Base-by-base conservation (phyloP, 2,329 filamentous ascomycete species). In the Coleophoma crateriformis region DNA sequence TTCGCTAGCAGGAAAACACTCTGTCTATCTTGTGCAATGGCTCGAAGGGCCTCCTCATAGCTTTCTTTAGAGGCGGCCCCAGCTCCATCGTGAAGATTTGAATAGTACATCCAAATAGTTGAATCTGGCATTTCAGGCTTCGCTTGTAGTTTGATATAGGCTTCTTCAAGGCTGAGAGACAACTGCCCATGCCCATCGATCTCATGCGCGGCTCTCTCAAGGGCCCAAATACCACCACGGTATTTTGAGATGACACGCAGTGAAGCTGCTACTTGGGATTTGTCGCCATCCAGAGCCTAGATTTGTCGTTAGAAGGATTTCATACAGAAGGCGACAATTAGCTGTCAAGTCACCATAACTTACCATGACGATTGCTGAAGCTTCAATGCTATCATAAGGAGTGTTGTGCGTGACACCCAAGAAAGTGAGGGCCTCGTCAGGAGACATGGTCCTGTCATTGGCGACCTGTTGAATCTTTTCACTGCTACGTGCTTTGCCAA, bases 391-490 rank as follows among this genome's bases (percentile, higher is more conserved):
- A 39, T 65, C 64, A 22, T 64, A 62, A 22, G 56, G 49, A 33
- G 59, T 60, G 43, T 65, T 58, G 12, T 50, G 46, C 4, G 56
- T 47, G 10, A 66, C 75, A 7, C 75, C 78, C 12, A 88, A 70
- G 68, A 78, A 87, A 12, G 76, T 68, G 33, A 85, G 70, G 1
- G 85, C 85, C 61, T 87, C 80, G 42, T 81, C 75, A 49, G 79
- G 77, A n/a, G 76, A 82, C 53, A 83, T 75, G 70, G 74, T 73
- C 45, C 48, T 59, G 59, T 79, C 76, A 57, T 78, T 74, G 4
- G 84, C 80, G 41, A 78, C 76, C 44, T 74, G 72, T 54, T 76
- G 71, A 47, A 88, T 79, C 39, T 68, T 70, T 40, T 77, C 70
- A 61, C 83, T 88, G 19, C 70, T 66, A 45, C 81, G 73, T 35